Base-by-base conservation (phyloP, 176 grass and related monocot genomes). In the Phragmites australis region DNA sequence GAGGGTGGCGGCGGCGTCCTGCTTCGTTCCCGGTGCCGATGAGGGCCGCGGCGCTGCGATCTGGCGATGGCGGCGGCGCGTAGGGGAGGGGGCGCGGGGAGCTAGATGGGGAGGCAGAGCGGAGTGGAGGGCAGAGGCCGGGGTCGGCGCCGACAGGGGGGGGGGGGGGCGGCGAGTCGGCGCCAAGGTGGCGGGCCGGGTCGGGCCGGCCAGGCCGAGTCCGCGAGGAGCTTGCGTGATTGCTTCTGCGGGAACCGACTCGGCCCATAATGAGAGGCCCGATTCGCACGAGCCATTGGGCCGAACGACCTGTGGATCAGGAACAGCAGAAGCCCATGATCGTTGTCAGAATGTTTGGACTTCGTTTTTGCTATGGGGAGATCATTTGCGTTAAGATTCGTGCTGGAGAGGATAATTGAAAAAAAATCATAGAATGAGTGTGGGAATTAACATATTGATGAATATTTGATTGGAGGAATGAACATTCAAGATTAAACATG, bases 41-140 rank as follows among this genome's bases (percentile, higher is more conserved):
- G 67, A 23, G 66, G 6, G 21, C 21, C 26, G n/a, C 44, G 31
- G 80, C 13, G 67, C 29, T 6, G 30, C 68, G 55, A 25, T 29
- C 34, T 13, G 32, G 48, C 2, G 30, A 4, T 11, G 14, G 13
- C 31, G 80, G 45, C 68, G 69, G 30, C 46, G 27, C 65, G 65
- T 40, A 56, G 22, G 9, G 26, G 52, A 23, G 39, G 65, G 6
- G 37, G 19, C 5, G 11, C 12, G 52, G 55, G 29, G 29, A 1
- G 53, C 41, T 70, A 32, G 79, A 72, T 40, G 70, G 31, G 50
- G 80, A 82, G 68, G 34, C 52, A 29, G 42, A 31, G 44, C 42
- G 45, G 53, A 59, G 68, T 46, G 57, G 32, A 13, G 60, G 60
- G 69, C 31, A 65, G 58, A 29, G 68, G 15, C 14, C 69, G 68